These are phyloP conservation scores for Pseudogymnoascus destructans DNA, from an alignment of 2,329 filamentous ascomycete genomes.

Conservation along the genomic window DNA sequence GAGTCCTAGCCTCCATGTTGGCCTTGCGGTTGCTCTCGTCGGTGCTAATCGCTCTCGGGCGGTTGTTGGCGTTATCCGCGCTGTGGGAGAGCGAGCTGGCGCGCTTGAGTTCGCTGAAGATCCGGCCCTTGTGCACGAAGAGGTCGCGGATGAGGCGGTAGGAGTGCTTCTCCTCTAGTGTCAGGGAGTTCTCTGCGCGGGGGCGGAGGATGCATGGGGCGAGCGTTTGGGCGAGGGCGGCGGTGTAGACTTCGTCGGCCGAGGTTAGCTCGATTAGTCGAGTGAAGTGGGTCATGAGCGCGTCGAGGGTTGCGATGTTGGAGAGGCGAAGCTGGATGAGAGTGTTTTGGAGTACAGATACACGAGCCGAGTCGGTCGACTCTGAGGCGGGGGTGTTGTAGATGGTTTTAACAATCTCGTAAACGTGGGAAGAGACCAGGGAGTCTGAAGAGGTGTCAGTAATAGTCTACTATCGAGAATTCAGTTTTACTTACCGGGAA, in stretches of 20 bases:
- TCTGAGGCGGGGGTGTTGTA: slow-evolving; percentile 75
- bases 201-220: slow-evolving; percentile 83
- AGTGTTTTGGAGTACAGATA: slow-evolving; percentile 89
- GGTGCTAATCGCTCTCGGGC: slow-evolving; percentile 78
- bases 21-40: slow-evolving; percentile 92
- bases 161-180: slow-evolving; percentile 88
- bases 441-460: slow-evolving; percentile 50
- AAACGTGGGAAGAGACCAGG: slow-evolving; percentile 94
- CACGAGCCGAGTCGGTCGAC: slow-evolving; percentile 60
- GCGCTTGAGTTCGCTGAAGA: slow-evolving; percentile 93
- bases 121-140: slow-evolving; percentile 84
- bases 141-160: slow-evolving; percentile 85
- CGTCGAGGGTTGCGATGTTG: slow-evolving; percentile 97
- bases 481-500: slow-evolving; percentile 55
- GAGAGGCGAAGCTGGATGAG: slow-evolving; percentile 87
- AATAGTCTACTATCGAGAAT: slow-evolving; percentile 21
- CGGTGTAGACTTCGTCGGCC: slow-evolving; percentile 75
- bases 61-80: slow-evolving; percentile 40
- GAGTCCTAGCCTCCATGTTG: slow-evolving; percentile 85
- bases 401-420: slow-evolving; percentile 96
- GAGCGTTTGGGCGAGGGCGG: slow-evolving; percentile 58
- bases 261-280: slow-evolving; percentile 93
- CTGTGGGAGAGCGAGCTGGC: slow-evolving; percentile 58
- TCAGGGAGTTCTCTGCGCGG: slow-evolving; percentile 74
- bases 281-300: slow-evolving; percentile 95